A percentile compares a stretch with the other conserved stretches of the same genome.
Conservation (phyloP, 73 alveolate species). For the Blepharisma stoltei region DNA sequence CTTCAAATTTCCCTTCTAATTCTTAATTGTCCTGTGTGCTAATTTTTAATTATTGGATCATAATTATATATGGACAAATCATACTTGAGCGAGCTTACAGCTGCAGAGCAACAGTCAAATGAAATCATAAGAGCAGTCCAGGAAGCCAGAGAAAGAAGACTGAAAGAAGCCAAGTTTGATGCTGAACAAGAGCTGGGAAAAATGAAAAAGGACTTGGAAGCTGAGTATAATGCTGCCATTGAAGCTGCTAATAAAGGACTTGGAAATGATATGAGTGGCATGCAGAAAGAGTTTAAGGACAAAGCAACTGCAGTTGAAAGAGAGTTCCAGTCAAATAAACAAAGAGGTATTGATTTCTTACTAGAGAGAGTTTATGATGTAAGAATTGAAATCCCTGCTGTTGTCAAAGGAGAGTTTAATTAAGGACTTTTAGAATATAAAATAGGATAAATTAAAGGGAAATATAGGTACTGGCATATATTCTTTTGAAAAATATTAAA, state of each 20-base stretch:
- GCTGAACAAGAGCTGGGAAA: constrained; percentile 27
- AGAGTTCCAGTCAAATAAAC: background rate
- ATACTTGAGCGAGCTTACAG: background rate
- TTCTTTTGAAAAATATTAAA: too few species aligned
- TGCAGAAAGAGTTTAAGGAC: constrained; percentile 15
- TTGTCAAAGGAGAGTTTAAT: constrained; percentile 19
- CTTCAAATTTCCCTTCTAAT: too few species aligned
- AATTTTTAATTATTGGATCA: too few species aligned
- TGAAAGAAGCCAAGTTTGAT: constrained; percentile 24
- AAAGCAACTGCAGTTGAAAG: constrained; percentile 13
- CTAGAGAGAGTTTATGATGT: background rate
- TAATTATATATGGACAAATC: constrained; percentile 1
- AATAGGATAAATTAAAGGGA: too few species aligned
- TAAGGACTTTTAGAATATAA: background rate
- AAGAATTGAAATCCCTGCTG: constrained; percentile 7
- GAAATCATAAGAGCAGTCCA: constrained; percentile 25
- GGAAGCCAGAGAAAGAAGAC: constrained; percentile 13
- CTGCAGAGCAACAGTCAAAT: background rate
- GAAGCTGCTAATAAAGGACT: background rate
- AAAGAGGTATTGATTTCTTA: constrained; percentile 9
- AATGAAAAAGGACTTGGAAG: background rate
- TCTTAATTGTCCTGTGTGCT: too few species aligned
- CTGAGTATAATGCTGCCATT: constrained; percentile 12
- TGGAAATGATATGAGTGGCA: background rate
- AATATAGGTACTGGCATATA: too few species aligned